A percentile compares a stretch with the other conserved stretches of the same genome.
These are phyloP conservation scores for Magnusiomyces ingens DNA, from an alignment of 1,139 yeast species.

Conservation along the genomic window DNA sequence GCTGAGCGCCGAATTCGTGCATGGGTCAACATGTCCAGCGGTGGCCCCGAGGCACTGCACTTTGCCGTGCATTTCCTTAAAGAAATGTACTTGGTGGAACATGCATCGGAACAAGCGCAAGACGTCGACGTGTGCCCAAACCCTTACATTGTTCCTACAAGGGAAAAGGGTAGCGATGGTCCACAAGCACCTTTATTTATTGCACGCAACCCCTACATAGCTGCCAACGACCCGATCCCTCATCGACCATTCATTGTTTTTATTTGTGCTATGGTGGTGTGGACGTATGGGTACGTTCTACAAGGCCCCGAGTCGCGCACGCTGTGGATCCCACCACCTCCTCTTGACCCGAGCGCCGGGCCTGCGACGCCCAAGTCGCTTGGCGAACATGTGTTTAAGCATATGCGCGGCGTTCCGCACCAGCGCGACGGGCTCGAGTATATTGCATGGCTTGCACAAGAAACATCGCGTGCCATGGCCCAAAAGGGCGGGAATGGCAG, in stretches of 20 bases:
- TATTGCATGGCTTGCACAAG: constrained; percentile 3
- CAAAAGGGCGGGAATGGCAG: neutral
- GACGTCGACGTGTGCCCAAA: constrained; percentile 13
- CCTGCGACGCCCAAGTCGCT: neutral
- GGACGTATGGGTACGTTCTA: constrained; percentile 49
- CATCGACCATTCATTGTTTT: constrained; percentile 54
- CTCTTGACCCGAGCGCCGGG: neutral
- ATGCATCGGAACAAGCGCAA: neutral
- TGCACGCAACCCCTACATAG: constrained; percentile 36
- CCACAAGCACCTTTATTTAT: neutral
- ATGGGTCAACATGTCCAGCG: constrained; percentile 35
- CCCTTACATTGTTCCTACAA: constrained; percentile 2
- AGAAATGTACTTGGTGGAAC: constrained; percentile 23
- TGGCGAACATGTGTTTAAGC: constrained; percentile 1
- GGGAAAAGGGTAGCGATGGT: neutral
- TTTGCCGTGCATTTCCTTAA: constrained; percentile 24
- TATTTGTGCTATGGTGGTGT: constrained; percentile 46
- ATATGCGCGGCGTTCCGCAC: neutral
- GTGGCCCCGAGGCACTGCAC: constrained; percentile 40
- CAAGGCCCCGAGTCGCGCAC: constrained; percentile 50
- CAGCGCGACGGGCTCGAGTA: constrained; percentile 1
- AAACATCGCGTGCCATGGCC: constrained; percentile 2
- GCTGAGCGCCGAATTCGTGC: constrained; percentile 49
- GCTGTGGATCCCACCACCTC: constrained; percentile 6
- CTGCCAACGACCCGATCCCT: constrained; percentile 47